These are phyloP conservation scores for Gymnopilus dilepis DNA, from an alignment of 768 basidiomycete genomes.

Conservation along the genomic window DNA sequence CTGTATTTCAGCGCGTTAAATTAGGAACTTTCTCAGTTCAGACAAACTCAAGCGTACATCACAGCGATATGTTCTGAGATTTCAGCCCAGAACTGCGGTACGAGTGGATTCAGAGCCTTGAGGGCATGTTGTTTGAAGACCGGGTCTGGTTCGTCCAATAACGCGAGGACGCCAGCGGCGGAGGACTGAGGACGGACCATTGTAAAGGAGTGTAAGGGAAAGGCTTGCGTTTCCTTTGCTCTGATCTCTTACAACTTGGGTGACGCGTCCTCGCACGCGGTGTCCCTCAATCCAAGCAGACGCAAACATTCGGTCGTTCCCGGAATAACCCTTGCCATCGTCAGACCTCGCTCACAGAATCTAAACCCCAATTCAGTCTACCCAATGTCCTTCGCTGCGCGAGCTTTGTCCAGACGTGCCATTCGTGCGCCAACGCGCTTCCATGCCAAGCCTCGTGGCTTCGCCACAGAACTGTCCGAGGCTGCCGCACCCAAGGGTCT, in stretches of 20 bases:
- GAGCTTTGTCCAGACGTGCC: constrained; percentile 52
- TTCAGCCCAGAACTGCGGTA: constrained; percentile 98
- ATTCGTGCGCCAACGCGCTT: constrained; percentile 47
- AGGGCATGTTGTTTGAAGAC: constrained; percentile 93
- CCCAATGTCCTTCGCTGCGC: constrained; percentile 56
- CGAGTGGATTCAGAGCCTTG: constrained; percentile 77
- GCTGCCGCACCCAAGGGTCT: constrained; percentile 29
- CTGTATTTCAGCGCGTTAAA: constrained; percentile 46
- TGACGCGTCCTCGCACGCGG: constrained; percentile 50
- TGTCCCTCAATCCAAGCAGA: constrained; percentile 32
- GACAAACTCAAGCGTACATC: constrained; percentile 66
- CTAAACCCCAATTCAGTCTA: constrained; percentile 15
- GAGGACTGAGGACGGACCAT: constrained; percentile 82
- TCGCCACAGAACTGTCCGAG: constrained; percentile 44
- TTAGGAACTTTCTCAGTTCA: constrained; percentile 10
- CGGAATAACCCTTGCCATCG: constrained; percentile 39
- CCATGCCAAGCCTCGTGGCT: constrained; percentile 35
- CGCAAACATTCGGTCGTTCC: constrained; percentile 36
- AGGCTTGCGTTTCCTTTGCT: constrained; percentile 22
- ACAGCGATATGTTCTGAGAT: constrained; percentile 92
- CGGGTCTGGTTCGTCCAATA: constrained; percentile 88
- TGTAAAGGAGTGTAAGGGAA: constrained; percentile 28
- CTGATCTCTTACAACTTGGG: constrained; percentile 30
- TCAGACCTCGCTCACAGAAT: constrained; percentile 12
- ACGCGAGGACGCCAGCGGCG: constrained; percentile 88